Percentiles rank a stretch among this genome's conserved stretches.
Evolutionary conservation across 257 asterid genomes (phyloP).

Genomic region (Osmanthus fragrans): DNA sequence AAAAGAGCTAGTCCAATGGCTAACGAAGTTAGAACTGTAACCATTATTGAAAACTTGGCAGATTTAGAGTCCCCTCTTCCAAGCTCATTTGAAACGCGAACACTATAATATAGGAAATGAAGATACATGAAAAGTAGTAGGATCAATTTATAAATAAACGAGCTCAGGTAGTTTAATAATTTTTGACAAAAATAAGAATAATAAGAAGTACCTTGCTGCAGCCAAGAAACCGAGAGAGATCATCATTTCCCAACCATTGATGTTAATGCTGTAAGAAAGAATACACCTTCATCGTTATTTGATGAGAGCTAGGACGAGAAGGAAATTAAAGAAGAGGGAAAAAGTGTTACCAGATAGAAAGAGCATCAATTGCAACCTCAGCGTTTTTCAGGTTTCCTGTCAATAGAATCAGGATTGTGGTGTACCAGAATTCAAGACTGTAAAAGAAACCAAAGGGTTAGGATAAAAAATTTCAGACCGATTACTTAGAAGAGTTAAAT

Average conservation of each 20-base stretch:
- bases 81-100: slow-evolving; percentile 69
- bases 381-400: slow-evolving; percentile 67
- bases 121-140: not conserved
- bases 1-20: slow-evolving; percentile 45
- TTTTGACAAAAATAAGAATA: not conserved
- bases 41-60: slow-evolving; percentile 51
- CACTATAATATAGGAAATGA: slow-evolving; percentile 31
- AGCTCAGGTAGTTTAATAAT: not conserved
- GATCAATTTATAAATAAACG: not conserved
- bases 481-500: too few relatives aligned
- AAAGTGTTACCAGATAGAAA: slow-evolving; percentile 61
- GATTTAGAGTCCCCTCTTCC: slow-evolving; percentile 62
- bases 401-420: slow-evolving; percentile 56
- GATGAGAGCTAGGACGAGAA: not conserved
- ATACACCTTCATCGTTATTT: not conserved
- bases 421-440: slow-evolving; percentile 49
- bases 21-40: slow-evolving; percentile 48
- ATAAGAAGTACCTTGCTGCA: slow-evolving; percentile 57
- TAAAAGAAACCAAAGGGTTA: too few relatives aligned
- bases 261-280: slow-evolving; percentile 51
- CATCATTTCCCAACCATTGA: slow-evolving; percentile 83
- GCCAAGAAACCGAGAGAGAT: slow-evolving; percentile 67
- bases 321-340: not conserved
- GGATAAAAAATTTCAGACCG: too few relatives aligned
- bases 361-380: slow-evolving; percentile 65